Base-by-base conservation (phyloP, 75 land plant genomes). In the Isoetes taiwanensis region DNA sequence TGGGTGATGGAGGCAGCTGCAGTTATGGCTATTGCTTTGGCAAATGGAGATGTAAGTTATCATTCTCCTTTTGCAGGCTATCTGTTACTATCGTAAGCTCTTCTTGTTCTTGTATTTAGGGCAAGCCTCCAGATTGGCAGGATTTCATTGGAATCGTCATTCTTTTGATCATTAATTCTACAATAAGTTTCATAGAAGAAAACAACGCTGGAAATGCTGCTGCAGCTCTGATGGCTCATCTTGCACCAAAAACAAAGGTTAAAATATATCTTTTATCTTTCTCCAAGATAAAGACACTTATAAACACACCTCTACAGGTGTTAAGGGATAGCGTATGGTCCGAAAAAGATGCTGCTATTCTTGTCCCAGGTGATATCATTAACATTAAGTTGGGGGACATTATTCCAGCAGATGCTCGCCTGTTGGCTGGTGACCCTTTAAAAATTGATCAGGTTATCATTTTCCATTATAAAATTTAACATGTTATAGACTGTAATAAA, bases 121-220 rank as follows among this genome's bases (percentile, higher is more conserved):
- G 82, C 19, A 76, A 84, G 55, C 88, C 97, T 27, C 97, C 97
- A 16, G 94, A 91, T 34, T 91, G 97, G 97, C 90, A 89, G 41
- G 96, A 89, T 63, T 89, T 84, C 68, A 78, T 89, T 24, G 96
- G 96, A 10, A 89, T 91, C 41, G 71, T 86, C 28, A 72, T 75
- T 10, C 71, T 91, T 54, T 79, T 91, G 24, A 19, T 86, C 0
- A 83, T 91, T 34, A 91, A 91, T 55, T 86, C 97, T 0, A 91
- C 97, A 21, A 86, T 91, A 43, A 80, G 85, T 75, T 91, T 86
- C 69, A 83, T 91, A 19, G 97, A 91, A 69, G 97, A 91, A 65
- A 91, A 86, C 67, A 91, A 91, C 71, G 97, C 97, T 23, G 97
- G 97, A 17, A 86, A 91, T 70, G 97, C 97, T 28, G 97, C 97